Conservation (phyloP, 2,329 filamentous ascomycete species). For the Botrytis pseudocinerea region DNA sequence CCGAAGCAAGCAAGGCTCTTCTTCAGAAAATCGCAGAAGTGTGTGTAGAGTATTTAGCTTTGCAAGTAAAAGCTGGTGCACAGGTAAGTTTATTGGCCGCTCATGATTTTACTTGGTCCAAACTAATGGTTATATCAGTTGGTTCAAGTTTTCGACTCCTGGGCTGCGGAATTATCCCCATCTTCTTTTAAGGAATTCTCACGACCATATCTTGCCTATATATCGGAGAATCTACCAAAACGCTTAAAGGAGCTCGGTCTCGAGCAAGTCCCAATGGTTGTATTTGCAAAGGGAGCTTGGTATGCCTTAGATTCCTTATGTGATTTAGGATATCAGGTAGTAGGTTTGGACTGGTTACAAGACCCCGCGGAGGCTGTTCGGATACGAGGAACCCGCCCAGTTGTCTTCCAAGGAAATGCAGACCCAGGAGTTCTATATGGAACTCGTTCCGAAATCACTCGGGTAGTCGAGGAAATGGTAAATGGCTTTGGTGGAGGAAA, state of each 20-base stretch:
- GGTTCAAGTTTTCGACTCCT: conserved; percentile 96
- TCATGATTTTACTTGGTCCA: not conserved
- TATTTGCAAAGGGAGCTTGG: conserved; percentile 98
- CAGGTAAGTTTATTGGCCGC: conserved; percentile 56
- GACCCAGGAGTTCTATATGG: conserved; percentile 94
- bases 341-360: conserved; percentile 93
- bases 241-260: conserved; percentile 72
- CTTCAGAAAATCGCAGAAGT: conserved; percentile 90
- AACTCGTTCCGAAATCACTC: conserved; percentile 75
- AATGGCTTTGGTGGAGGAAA: conserved; percentile 77
- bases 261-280: conserved; percentile 89
- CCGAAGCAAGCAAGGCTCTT: conserved; percentile 74
- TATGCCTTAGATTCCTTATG: conserved; percentile 88
- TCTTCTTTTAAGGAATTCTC: conserved; percentile 80
- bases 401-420: conserved; percentile 90
- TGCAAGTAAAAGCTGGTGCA: conserved; percentile 90
- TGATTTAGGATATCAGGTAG: conserved; percentile 86
- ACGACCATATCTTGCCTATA: conserved; percentile 82
- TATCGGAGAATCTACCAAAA: conserved; percentile 75
- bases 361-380: conserved; percentile 82
- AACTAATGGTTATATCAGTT: conserved; percentile 52
- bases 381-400: conserved; percentile 70
- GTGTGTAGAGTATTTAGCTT: conserved; percentile 89
- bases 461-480: conserved; percentile 82
- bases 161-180: conserved; percentile 92